Base-by-base conservation (phyloP, 2,329 filamentous ascomycete species). In the Talaromyces sp. region DNA sequence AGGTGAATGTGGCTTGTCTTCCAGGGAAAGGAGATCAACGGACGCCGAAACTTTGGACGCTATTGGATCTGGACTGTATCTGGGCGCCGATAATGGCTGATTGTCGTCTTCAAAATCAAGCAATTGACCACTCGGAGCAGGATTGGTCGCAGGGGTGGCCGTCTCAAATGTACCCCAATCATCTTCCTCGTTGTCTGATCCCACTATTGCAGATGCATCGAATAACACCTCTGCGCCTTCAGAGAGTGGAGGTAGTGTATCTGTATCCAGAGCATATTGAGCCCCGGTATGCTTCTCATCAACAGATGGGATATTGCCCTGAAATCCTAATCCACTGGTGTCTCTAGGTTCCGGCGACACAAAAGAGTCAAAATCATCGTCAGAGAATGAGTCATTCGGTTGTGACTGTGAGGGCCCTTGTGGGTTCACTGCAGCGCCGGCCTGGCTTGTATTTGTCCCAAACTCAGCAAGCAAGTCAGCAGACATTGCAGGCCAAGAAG, bases 391-490 rank as follows among this genome's bases (percentile, higher is more conserved):
- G 36, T 36, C 17, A 17, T 40, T 31, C 19, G 47, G 6, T 29
- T 34, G 54, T 15, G 61, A 15, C 40, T 56, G 60, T n/a, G 19
- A n/a, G 15, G 22, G 53, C 29, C 54, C n/a, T 13, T 51, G 38
- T 15, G 22, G 43, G 34, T 43, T 65, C 31, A 34, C 53, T 17
- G 13, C 40, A 27, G 45, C 25, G 43, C 40, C 47, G 13, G 56
- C 3, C 40, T 56, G 66, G 27, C 15, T 64, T 51, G 38, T 49
- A 47, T 49, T 51, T 62, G 69, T 65, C 36, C 76, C 81, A 71
- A 86, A 86, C 67, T 81, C 84, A 66, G 82, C 82, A 54, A 84
- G 78, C 25, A 86, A 76, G 70, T 86, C 84, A 64, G 82, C 80
- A 60, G 84, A 85, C 84, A 86, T 86, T 19, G 49, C 59, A 36